phyloP scores from a whole-genome alignment of 441 rosid genomes.

The Biscutella laevigata region DNA sequence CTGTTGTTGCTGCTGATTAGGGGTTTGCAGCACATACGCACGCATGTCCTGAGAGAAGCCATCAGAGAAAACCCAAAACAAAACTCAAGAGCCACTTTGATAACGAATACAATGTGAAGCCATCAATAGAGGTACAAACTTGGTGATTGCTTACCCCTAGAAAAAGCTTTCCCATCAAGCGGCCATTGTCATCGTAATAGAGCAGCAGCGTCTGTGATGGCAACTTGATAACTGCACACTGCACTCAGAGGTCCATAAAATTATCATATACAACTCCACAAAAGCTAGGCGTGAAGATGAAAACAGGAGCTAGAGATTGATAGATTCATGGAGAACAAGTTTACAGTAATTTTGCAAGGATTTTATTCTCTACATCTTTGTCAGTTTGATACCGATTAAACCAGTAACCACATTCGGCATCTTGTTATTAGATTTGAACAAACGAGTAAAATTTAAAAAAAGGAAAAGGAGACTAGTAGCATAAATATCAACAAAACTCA shows the following conservation, averaged over 20 bases:
- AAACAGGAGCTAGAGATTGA: neutral
- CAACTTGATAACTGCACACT: slow-evolving; percentile 97
- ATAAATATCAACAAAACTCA: slow-evolving; percentile 37
- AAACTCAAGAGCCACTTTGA: neutral
- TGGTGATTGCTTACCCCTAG: slow-evolving; percentile 74
- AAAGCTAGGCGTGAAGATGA: slow-evolving; percentile 15
- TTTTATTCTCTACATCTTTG: neutral
- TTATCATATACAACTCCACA: slow-evolving; percentile 20
- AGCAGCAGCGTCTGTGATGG: slow-evolving; percentile 89
- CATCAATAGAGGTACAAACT: neutral
- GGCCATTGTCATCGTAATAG: slow-evolving; percentile 87
- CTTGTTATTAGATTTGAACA: neutral
- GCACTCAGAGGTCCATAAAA: slow-evolving; percentile 11
- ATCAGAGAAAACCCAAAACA: slow-evolving; percentile 3
- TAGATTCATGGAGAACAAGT: neutral
- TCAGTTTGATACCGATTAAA: slow-evolving; percentile 1
- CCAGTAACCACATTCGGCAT: too few relatives aligned
- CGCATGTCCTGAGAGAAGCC: slow-evolving; percentile 65
- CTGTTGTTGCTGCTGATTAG: too few relatives aligned
- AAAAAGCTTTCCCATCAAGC: slow-evolving; percentile 94
- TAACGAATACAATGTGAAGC: slow-evolving; percentile 1
- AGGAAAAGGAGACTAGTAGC: neutral
- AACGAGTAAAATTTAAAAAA: neutral
- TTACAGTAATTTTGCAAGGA: neutral
- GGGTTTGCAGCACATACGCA: slow-evolving; percentile 74